Evolutionary conservation across 805 yeast species (phyloP).

Genomic region (Metschnikowia baotianmanensis): DNA sequence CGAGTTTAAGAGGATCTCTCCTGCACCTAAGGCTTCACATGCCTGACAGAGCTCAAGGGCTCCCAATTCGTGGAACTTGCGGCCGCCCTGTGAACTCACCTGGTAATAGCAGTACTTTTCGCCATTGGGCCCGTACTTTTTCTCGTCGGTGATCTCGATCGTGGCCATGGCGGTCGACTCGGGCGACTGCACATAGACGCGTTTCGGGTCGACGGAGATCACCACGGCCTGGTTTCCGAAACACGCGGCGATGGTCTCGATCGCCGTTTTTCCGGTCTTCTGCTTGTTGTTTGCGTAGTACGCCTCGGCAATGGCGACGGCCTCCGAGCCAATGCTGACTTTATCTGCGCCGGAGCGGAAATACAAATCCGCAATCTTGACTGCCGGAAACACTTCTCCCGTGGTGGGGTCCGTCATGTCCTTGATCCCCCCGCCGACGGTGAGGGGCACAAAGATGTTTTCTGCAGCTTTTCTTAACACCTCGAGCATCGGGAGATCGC

Average conservation of each 20-base stretch:
- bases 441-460: conserved; percentile 92
- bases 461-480: conserved; percentile 80
- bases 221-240: conserved; percentile 98
- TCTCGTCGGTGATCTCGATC: conserved; percentile 55
- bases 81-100: conserved; percentile 95
- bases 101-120: conserved; percentile 91
- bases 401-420: conserved; percentile 81
- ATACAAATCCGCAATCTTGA: conserved; percentile 86
- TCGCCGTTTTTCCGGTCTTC: conserved; percentile 78
- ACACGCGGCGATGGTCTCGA: conserved; percentile 86
- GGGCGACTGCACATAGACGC: conserved; percentile 71
- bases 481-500: conserved; percentile 93
- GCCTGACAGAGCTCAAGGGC: conserved; percentile 87
- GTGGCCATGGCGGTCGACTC: conserved; percentile 58
- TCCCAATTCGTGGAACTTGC: conserved; percentile 81
- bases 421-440: conserved; percentile 97
- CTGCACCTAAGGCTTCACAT: conserved; percentile 92
- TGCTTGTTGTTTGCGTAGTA: conserved; percentile 58
- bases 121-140: conserved; percentile 72
- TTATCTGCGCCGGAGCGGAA: conserved; percentile 98
- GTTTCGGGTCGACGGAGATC: conserved; percentile 95
- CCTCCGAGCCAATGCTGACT: conserved; percentile 97
- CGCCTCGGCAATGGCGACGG: conserved; percentile 86
- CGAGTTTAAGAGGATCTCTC: conserved; percentile 89
- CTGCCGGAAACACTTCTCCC: conserved; percentile 76